Percentiles rank a stretch among this genome's conserved stretches.
phyloP scores from a whole-genome alignment of 306 rosid genomes.

The Oxytropis ochrocephala region DNA sequence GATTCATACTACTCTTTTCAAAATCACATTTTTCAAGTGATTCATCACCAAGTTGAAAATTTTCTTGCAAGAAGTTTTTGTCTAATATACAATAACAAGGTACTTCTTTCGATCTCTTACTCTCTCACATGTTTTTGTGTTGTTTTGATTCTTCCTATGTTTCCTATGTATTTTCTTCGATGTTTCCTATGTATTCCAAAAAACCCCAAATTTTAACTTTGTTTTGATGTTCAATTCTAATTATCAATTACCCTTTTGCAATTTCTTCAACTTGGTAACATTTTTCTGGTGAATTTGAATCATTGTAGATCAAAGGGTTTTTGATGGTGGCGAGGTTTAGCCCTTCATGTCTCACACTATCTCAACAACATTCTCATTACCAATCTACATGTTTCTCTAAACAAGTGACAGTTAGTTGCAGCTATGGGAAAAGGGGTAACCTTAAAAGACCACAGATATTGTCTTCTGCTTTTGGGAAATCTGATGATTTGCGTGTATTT shows the following conservation, averaged over 20 bases:
- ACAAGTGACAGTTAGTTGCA: slow-evolving; percentile 23
- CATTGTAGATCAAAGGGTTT: slow-evolving; percentile 23
- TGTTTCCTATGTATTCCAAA: neutral
- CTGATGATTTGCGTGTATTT: slow-evolving; percentile 52
- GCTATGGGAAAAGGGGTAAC: slow-evolving; percentile 30
- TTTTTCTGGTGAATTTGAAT: slow-evolving; percentile 21
- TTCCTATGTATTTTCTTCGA: neutral
- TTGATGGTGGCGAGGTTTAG: slow-evolving; percentile 38
- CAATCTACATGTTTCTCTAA: slow-evolving; percentile 28
- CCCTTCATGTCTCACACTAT: slow-evolving; percentile 34
- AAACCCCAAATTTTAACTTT: neutral
- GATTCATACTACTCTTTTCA: too few species aligned
- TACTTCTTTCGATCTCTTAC: neutral
- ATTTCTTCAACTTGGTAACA: neutral
- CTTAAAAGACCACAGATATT: slow-evolving; percentile 40
- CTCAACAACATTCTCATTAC: slow-evolving; percentile 20
- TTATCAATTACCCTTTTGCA: neutral
- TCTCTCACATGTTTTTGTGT: neutral
- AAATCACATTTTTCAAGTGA: too few species aligned
- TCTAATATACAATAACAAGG: neutral
- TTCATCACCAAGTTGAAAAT: neutral
- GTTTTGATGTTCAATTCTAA: neutral
- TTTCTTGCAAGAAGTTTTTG: neutral
- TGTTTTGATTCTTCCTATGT: neutral
- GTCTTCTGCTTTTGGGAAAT: slow-evolving; percentile 36